Percentiles rank a stretch among this genome's conserved stretches.
Conservation (phyloP, 2,329 filamentous ascomycete genomes). For the Monilinia polystroma region DNA sequence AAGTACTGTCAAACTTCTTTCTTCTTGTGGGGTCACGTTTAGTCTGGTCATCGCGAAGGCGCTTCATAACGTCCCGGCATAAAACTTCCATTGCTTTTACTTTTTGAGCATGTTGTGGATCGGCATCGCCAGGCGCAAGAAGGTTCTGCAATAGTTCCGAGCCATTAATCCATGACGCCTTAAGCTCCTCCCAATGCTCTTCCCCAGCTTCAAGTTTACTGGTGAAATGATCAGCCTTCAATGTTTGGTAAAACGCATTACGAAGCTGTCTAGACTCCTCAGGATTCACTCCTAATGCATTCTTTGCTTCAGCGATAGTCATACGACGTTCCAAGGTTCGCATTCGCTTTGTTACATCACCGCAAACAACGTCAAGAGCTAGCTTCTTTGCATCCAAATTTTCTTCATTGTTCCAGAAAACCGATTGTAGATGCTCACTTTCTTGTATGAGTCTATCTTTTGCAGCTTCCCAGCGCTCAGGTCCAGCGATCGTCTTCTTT, state of each 20-base stretch:
- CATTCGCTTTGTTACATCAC: conserved; percentile 78
- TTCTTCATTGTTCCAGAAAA: conserved; percentile 59
- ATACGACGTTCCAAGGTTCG: conserved; percentile 64
- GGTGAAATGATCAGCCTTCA: conserved; percentile 65
- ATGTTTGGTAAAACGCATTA: conserved; percentile 62
- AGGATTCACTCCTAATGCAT: conserved; percentile 65
- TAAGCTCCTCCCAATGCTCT: conserved; percentile 70
- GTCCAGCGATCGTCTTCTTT: conserved; percentile 74
- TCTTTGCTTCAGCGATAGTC: conserved; percentile 73
- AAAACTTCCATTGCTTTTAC: conserved; percentile 67
- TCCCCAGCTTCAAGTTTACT: conserved; percentile 72
- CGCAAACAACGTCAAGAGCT: conserved; percentile 76
- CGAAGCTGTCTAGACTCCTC: conserved; percentile 66
- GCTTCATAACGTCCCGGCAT: conserved; percentile 75
- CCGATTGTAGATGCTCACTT: conserved; percentile 59
- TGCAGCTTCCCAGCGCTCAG: conserved; percentile 69
- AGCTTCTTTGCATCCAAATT: conserved; percentile 62
- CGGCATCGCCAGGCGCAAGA: conserved; percentile 51
- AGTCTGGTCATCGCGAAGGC: conserved; percentile 65
- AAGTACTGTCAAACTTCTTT: conserved; percentile 40
- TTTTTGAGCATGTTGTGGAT: conserved; percentile 55
- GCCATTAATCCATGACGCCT: conserved; percentile 63
- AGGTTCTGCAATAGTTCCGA: conserved; percentile 56
- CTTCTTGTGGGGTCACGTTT: conserved; percentile 52
- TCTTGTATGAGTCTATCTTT: conserved; percentile 67